Percentiles rank a stretch among this genome's conserved stretches.
These are phyloP conservation scores for Pilobolus umbonatus DNA, from an alignment of 192 early-diverging fungal species.

Conservation along the genomic window DNA sequence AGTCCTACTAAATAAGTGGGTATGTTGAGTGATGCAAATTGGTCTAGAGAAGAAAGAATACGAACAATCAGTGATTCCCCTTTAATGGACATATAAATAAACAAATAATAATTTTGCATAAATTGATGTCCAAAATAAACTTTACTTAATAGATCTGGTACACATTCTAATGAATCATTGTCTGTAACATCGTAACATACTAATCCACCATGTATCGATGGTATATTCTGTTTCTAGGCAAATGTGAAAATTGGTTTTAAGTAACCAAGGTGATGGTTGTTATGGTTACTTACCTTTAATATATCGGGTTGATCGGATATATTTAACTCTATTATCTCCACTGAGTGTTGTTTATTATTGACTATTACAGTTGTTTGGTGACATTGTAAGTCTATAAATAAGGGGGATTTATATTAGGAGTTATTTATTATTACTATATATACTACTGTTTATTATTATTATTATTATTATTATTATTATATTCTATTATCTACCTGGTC, in stretches of 20 bases:
- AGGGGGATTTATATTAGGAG: neutral
- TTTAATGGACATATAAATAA: neutral
- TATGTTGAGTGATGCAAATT: conserved; percentile 17
- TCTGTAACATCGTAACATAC: conserved; percentile 26
- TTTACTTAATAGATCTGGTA: conserved; percentile 31
- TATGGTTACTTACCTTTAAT: no score
- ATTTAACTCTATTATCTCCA: conserved; percentile 9
- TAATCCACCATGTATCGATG: conserved; percentile 23
- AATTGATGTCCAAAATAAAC: neutral
- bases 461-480: no score
- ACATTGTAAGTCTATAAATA: conserved; percentile 7
- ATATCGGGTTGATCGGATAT: no score
- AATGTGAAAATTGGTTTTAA: no score
- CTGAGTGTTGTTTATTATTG: neutral
- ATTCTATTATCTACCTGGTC: conserved; percentile 2
- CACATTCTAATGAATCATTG: conserved; percentile 24
- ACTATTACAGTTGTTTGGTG: conserved; percentile 9
- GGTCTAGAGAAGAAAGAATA: conserved; percentile 9
- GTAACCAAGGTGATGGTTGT: no score
- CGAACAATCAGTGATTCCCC: no score
- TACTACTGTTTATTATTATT: no score
- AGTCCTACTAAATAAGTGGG: conserved; percentile 28
- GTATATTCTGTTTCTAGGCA: neutral
- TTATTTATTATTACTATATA: no score
- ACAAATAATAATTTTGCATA: conserved; percentile 1